These are phyloP conservation scores for Aplosporella prunicola DNA, from an alignment of 2,329 filamentous ascomycete species.

Conservation along the genomic window DNA sequence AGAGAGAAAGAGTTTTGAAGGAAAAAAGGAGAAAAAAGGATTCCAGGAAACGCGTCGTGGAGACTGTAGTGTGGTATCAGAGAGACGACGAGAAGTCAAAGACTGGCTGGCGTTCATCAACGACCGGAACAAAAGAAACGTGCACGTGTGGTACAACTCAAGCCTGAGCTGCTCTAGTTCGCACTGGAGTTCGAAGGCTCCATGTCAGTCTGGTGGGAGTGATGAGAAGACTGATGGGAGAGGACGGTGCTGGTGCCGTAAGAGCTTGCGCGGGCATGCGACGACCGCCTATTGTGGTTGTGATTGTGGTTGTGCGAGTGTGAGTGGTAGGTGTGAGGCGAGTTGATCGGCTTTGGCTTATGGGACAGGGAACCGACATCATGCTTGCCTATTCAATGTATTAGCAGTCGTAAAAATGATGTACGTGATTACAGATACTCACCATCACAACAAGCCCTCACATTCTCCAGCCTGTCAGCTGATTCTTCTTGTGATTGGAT, in stretches of 20 bases:
- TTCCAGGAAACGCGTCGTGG: conserved; percentile 2
- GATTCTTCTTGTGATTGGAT: conserved; percentile 70
- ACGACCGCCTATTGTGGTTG: not conserved
- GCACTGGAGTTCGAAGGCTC: too few species aligned
- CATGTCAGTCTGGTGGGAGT: conserved; percentile 1
- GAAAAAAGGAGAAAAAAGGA: conserved; percentile 5
- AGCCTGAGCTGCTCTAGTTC: too few species aligned
- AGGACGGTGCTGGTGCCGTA: conserved; percentile 6
- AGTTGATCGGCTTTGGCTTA: conserved; percentile 21
- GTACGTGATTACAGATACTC: conserved; percentile 39
- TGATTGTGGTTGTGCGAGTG: conserved; percentile 16
- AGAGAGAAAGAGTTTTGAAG: too few species aligned
- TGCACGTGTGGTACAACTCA: not conserved
- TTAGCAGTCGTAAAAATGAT: not conserved
- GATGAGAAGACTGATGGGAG: not conserved
- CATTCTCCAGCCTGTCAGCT: conserved; percentile 78
- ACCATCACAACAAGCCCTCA: conserved; percentile 93
- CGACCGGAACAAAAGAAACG: conserved; percentile 5
- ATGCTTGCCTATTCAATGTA: conserved; percentile 36
- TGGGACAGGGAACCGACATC: conserved; percentile 39
- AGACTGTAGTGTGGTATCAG: conserved; percentile 10
- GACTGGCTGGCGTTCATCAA: conserved; percentile 5
- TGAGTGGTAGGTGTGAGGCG: conserved; percentile 8
- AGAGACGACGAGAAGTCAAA: conserved; percentile 8
- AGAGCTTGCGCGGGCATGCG: conserved; percentile 8